These are phyloP conservation scores for Leishmania major DNA, from an alignment of 208 protist genomes.

Conservation along the genomic window DNA sequence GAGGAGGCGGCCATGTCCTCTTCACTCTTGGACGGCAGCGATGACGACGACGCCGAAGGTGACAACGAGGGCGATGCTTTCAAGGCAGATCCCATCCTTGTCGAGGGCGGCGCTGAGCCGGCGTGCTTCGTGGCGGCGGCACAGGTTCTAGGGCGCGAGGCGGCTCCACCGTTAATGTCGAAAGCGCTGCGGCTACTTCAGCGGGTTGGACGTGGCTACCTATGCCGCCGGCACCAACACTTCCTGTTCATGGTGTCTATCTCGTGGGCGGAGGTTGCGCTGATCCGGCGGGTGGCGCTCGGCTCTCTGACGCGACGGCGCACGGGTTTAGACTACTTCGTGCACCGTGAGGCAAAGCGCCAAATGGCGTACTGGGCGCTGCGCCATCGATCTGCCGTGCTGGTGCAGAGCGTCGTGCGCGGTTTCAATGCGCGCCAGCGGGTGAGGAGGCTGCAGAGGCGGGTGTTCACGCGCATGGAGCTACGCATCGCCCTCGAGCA, in stretches of 20 bases:
- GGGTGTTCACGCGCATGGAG: slow-evolving; percentile 47
- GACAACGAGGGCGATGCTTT: slow-evolving; percentile 16
- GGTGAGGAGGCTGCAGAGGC: slow-evolving; percentile 44
- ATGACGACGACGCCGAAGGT: slow-evolving; percentile 11
- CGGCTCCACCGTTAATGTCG: slow-evolving; percentile 5
- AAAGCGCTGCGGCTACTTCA: slow-evolving; percentile 39
- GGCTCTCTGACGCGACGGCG: slow-evolving; percentile 36
- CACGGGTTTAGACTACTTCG: slow-evolving; percentile 34
- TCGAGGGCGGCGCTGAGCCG: slow-evolving; percentile 11
- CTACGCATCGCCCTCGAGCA: slow-evolving; percentile 45
- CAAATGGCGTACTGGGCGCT: slow-evolving; percentile 46
- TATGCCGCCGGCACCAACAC: slow-evolving; percentile 37
- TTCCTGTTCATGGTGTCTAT: slow-evolving; percentile 44
- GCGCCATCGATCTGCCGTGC: slow-evolving; percentile 39
- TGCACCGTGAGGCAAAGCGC: slow-evolving; percentile 20
- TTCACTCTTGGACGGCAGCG: slow-evolving; percentile 8
- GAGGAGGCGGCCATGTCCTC: slow-evolving; percentile 12
- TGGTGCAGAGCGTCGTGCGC: slow-evolving; percentile 50
- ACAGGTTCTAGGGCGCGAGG: slow-evolving; percentile 14
- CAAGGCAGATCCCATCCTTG: slow-evolving; percentile 10
- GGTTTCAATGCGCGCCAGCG: slow-evolving; percentile 53
- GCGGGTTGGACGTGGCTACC: slow-evolving; percentile 47
- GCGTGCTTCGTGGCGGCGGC: slow-evolving; percentile 25
- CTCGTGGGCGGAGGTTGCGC: slow-evolving; percentile 35
- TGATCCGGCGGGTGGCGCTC: slow-evolving; percentile 48